Base-by-base conservation (phyloP, 164 flowering plant species). In the Magnolia kwangsiensis region DNA sequence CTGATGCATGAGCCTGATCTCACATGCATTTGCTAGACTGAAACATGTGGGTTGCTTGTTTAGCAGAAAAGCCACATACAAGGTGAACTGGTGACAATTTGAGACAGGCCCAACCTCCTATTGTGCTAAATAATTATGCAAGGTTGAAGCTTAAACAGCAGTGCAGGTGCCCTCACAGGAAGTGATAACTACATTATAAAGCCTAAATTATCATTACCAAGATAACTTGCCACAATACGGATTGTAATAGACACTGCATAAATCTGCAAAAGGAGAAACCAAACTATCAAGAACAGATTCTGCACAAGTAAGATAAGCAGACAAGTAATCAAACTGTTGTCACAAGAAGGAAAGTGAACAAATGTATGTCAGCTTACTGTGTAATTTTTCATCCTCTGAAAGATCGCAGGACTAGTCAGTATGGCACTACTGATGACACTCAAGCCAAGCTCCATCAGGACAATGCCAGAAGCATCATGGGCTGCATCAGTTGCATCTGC, bases 401-500 rank as follows among this genome's bases (percentile, higher is more conserved):
- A 93, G 76, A 95, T 95, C 51, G 96, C 89, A 29, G 95, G 85
- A 79, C 97, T 90, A 13, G 97, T 93, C 64, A 93, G 83, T 0
- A 93, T 95, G 63, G 97, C 98, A 84, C 95, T 90, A 49, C 93
- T 90, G 69, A 95, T 95, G 51, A 90, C 95, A 83, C 96, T 89
- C 16, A 93, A 90, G 7, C 97, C 97, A 77, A 97, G 97, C 82
- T 95, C 95, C 1, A 95, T 91, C 37, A 93, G 84, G 66, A 91
- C 95, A 77, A 95, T 90, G 75, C 93, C 98, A 76, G 98, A 92
- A 84, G 95, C 98, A 84, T 94, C 88, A 50, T 95, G 94, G 83
- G 98, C 97, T 49, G 98, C 97, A 86, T 93, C 98, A 80, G 96
- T 91, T 66, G 97, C 94, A 90, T 91, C 97, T 31, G 89, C 96